phyloP scores from a whole-genome alignment of 306 rosid genomes.

The Cucurbita pepo region DNA sequence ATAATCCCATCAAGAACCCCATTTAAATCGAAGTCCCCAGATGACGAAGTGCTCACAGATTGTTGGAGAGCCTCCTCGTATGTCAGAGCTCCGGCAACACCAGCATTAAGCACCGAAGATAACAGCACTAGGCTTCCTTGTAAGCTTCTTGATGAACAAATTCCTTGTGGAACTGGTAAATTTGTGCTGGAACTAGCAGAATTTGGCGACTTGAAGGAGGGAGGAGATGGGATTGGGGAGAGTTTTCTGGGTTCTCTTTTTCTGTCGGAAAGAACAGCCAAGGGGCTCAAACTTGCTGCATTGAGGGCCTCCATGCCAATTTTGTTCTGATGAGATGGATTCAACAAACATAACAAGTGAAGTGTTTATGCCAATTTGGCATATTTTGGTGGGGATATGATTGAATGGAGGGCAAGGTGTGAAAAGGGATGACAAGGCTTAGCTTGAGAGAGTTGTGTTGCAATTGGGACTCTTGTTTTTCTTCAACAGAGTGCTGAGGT shows the following conservation, averaged over 20 bases:
- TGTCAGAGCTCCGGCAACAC: constrained; percentile 50
- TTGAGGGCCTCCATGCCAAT: constrained; percentile 96
- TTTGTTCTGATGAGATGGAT: constrained; percentile 16
- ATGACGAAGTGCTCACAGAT: constrained; percentile 11
- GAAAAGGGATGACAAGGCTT: constrained; percentile 18
- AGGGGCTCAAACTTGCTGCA: constrained; percentile 62
- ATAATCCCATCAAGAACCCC: constrained; percentile 34
- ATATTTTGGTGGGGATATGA: constrained; percentile 2
- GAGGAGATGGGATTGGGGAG: constrained; percentile 18
- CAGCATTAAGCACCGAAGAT: constrained; percentile 41
- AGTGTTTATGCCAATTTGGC: constrained; percentile 8
- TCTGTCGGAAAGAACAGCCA: constrained; percentile 56
- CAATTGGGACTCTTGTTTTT: background rate
- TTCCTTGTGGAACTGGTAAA: constrained; percentile 12
- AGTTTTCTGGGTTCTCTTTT: constrained; percentile 43
- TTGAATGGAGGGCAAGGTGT: constrained; percentile 7
- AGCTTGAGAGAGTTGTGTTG: background rate
- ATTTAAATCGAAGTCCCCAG: constrained; percentile 36
- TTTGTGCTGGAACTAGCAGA: constrained; percentile 14
- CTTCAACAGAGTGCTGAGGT: constrained; percentile 15
- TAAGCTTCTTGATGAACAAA: constrained; percentile 17
- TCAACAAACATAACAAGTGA: constrained; percentile 15
- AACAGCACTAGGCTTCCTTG: constrained; percentile 39
- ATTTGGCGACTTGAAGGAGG: constrained; percentile 28
- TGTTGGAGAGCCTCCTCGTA: constrained; percentile 65